phyloP scores from a whole-genome alignment of 2,329 filamentous ascomycete species.

The Pseudogymnoascus sp. region DNA sequence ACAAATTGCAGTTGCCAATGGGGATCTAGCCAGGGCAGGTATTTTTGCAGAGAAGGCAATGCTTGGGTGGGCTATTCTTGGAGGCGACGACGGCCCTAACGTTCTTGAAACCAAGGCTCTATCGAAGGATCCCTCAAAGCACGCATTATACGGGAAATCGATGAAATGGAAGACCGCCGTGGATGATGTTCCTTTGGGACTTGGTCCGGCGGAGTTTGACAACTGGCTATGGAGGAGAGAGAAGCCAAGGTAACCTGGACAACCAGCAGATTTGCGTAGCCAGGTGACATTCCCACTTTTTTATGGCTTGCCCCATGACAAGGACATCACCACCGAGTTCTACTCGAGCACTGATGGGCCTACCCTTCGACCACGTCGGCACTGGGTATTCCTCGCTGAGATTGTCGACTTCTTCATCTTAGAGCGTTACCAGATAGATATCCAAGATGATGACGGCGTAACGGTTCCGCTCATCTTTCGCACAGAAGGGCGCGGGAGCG shows the following conservation, averaged over 20 bases:
- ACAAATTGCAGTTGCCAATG: constrained; percentile 24
- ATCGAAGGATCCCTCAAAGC: constrained; percentile 15
- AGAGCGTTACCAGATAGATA: constrained; percentile 19
- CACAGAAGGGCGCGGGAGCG: constrained; percentile 21
- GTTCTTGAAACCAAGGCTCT: constrained; percentile 12
- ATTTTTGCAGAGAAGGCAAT: constrained; percentile 22
- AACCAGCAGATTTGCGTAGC: constrained; percentile 13
- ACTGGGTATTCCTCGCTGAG: constrained; percentile 20
- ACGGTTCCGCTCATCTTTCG: constrained; percentile 24
- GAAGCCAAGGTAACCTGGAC: constrained; percentile 11
- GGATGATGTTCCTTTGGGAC: constrained; percentile 13
- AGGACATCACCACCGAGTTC: constrained; percentile 13
- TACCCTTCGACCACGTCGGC: constrained; percentile 11
- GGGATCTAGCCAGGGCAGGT: constrained; percentile 26
- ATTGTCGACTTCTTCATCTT: constrained; percentile 16
- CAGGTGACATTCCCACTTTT: constrained; percentile 20
- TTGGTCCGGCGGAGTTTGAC: constrained; percentile 15
- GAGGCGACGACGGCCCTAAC: constrained; percentile 15
- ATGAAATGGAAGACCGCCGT: constrained; percentile 16
- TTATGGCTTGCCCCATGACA: constrained; percentile 13
- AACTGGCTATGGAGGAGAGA: constrained; percentile 20
- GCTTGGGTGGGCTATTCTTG: constrained; percentile 11
- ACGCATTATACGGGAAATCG: constrained; percentile 11
- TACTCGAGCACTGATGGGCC: constrained; percentile 13
- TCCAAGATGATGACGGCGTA: constrained; percentile 21